A percentile compares a stretch with the other conserved stretches of the same genome.
Evolutionary conservation across 2,329 filamentous ascomycete genomes (phyloP).

Genomic region (Zasmidium angulare): DNA sequence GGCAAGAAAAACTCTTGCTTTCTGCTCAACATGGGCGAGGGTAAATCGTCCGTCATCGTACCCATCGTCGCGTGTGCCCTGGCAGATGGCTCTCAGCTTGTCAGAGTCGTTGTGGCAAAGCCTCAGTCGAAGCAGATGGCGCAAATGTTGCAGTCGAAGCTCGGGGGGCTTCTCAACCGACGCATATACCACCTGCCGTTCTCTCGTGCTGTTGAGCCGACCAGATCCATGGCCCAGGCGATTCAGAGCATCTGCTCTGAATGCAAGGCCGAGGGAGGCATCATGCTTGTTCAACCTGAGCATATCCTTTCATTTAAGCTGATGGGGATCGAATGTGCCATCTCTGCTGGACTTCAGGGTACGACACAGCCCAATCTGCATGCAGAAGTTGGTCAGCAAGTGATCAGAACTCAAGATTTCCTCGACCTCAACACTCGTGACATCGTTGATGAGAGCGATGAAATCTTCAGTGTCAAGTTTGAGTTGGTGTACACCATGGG

Average conservation of each 20-base stretch:
- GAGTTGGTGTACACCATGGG: conserved; percentile 49
- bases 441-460: conserved; percentile 62
- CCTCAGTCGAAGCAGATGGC: conserved; percentile 58
- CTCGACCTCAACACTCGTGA: conserved; percentile 55
- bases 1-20: conserved; percentile 52
- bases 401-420: conserved; percentile 55
- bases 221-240: conserved; percentile 26
- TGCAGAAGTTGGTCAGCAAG: conserved; percentile 42
- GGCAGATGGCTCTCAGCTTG: conserved; percentile 44
- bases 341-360: conserved; percentile 14
- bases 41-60: conserved; percentile 68
- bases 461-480: conserved; percentile 41
- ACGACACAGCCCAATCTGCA: conserved; percentile 38
- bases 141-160: conserved; percentile 54
- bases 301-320: conserved; percentile 65
- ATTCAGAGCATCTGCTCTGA: conserved; percentile 44
- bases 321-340: conserved; percentile 58
- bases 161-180: conserved; percentile 58
- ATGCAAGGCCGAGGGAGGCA: conserved; percentile 45
- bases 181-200: conserved; percentile 59
- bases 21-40: conserved; percentile 71
- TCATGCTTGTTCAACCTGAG: conserved; percentile 63
- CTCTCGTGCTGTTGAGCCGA: conserved; percentile 50
- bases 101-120: conserved; percentile 57
- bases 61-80: conserved; percentile 58